phyloP scores from a whole-genome alignment of 1,284 basidiomycete species.

The Trametes pubescens region DNA sequence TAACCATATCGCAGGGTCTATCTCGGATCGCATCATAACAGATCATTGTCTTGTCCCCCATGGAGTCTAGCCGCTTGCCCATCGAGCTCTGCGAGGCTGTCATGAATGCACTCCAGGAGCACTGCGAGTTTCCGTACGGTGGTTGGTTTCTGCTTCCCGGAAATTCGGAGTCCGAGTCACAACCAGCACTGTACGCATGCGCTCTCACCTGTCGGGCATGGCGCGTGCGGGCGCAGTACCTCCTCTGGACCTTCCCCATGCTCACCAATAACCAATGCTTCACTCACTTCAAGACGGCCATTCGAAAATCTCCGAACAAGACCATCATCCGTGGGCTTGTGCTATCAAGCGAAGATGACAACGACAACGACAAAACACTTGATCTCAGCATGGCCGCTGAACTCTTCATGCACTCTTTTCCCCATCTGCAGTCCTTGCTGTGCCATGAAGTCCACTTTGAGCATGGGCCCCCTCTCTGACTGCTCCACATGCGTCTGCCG shows the following conservation, averaged over 20 bases:
- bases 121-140: no score
- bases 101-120: no score
- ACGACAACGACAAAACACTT: background rate
- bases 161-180: no score
- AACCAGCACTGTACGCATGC: no score
- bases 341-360: background rate
- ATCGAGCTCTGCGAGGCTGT: no score
- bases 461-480: background rate
- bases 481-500: background rate
- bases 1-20: no score
- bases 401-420: background rate
- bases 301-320: background rate
- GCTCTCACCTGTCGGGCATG: no score
- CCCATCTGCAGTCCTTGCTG: background rate
- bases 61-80: no score
- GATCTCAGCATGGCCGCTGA: background rate
- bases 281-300: background rate
- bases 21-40: no score
- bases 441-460: background rate
- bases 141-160: no score
- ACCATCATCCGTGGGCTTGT: no score
- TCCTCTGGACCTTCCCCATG: background rate
- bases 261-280: background rate
- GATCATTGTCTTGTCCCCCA: no score
- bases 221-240: background rate